Evolutionary conservation across 169 alveolate genomes (phyloP).

Genomic region (Amoebophrya sp.): DNA sequence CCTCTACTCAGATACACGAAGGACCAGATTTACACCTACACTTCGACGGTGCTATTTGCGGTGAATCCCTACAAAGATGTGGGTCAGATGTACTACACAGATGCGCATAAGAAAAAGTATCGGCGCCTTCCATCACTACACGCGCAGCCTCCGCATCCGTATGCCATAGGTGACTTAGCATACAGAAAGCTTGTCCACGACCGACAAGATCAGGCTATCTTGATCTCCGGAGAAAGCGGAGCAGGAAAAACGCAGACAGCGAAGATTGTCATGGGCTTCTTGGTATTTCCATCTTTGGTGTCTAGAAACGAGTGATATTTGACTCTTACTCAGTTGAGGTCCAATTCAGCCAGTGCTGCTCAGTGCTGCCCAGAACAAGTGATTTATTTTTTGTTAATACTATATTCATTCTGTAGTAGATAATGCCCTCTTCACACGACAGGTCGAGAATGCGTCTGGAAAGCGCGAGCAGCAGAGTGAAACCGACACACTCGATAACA

Average conservation of each 20-base stretch:
- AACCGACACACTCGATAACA: background rate
- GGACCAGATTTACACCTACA: background rate
- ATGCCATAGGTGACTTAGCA: slow-evolving; percentile 52
- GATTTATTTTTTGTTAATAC: no score
- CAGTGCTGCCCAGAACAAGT: no score
- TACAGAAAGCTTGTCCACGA: slow-evolving; percentile 46
- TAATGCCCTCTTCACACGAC: no score
- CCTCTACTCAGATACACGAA: background rate
- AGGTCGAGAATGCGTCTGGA: slow-evolving; percentile 42
- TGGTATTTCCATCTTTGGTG: no score
- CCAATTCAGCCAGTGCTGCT: no score
- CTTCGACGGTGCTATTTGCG: slow-evolving; percentile 47
- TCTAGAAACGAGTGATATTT: no score
- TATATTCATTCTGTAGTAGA: no score
- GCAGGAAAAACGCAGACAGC: slow-evolving; percentile 85
- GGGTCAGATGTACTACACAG: slow-evolving; percentile 32
- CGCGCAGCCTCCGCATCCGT: slow-evolving; percentile 54
- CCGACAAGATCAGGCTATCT: slow-evolving; percentile 61
- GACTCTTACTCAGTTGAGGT: no score
- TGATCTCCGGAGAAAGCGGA: slow-evolving; percentile 79
- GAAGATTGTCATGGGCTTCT: slow-evolving; percentile 55
- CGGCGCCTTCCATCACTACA: slow-evolving; percentile 39
- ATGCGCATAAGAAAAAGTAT: slow-evolving; percentile 38
- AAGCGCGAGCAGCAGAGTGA: background rate
- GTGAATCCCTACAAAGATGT: slow-evolving; percentile 48